These are phyloP conservation scores for Neonothopanus nambi DNA, from an alignment of 1,284 basidiomycete genomes.

Conservation along the genomic window DNA sequence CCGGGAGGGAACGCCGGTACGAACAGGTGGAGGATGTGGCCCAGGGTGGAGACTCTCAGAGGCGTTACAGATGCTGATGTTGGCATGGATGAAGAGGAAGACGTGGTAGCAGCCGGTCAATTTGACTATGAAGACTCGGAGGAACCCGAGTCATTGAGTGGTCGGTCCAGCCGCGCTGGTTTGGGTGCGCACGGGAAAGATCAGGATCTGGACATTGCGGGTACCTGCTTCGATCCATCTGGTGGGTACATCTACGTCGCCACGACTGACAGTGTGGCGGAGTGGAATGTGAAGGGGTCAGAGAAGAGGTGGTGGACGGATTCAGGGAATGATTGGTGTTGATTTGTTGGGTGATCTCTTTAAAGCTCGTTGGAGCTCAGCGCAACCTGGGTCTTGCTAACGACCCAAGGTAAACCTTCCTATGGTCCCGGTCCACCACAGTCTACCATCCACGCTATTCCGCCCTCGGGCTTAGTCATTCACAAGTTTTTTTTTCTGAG, in stretches of 20 bases:
- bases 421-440: no score
- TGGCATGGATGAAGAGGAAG: slow-evolving; percentile 8
- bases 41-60: neutral
- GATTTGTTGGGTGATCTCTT: neutral
- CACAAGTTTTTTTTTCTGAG: no score
- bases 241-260: slow-evolving; percentile 71
- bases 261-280: slow-evolving; percentile 58
- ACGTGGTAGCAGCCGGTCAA: neutral
- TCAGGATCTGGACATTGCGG: slow-evolving; percentile 65
- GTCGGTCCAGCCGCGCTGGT: slow-evolving; percentile 16
- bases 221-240: slow-evolving; percentile 72
- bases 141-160: slow-evolving; percentile 16
- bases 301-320: slow-evolving; percentile 63
- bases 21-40: slow-evolving; percentile 10
- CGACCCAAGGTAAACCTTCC: no score
- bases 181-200: slow-evolving; percentile 18
- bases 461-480: no score
- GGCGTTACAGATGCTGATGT: neutral
- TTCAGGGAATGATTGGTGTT: slow-evolving; percentile 14
- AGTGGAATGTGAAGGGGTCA: slow-evolving; percentile 63
- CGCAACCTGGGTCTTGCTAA: no score
- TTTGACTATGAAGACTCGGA: slow-evolving; percentile 9
- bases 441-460: no score
- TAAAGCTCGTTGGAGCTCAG: no score
- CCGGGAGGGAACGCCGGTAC: slow-evolving; percentile 3